These are phyloP conservation scores for Dillenia turbinata DNA, from an alignment of 164 flowering plant genomes.

Conservation along the genomic window DNA sequence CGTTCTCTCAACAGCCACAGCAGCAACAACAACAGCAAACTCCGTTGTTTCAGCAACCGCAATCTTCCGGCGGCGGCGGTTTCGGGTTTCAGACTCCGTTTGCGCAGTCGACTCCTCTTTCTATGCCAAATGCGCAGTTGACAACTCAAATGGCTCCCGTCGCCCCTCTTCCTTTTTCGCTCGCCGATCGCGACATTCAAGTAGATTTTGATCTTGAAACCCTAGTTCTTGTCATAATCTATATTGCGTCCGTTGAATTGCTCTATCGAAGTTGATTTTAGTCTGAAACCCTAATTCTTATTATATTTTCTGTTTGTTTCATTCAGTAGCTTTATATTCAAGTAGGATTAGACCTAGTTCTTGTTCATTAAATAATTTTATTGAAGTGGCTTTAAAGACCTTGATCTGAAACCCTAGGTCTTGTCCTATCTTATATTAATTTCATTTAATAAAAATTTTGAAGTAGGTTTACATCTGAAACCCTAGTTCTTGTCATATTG, in stretches of 20 bases:
- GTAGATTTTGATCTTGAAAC: constrained; percentile 22
- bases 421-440: no score
- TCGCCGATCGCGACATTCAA: constrained; percentile 96
- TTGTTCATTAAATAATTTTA: no score
- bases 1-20: constrained; percentile 48
- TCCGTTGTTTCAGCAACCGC: constrained; percentile 41
- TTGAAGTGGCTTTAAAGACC: no score
- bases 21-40: constrained; percentile 33
- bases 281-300: neutral
- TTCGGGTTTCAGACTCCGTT: constrained; percentile 47
- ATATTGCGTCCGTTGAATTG: no score
- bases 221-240: neutral
- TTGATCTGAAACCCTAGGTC: no score
- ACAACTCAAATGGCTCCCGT: constrained; percentile 99
- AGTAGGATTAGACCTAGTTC: no score
- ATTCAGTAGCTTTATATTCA: no score
- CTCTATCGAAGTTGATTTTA: neutral
- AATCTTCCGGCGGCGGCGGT: constrained; percentile 13
- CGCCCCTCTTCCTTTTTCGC: constrained; percentile 87
- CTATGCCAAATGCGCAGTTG: constrained; percentile 41
- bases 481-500: no score
- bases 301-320: neutral
- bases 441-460: no score
- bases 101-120: constrained; percentile 30
- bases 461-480: no score